A percentile compares a stretch with the other conserved stretches of the same genome.
Conservation (phyloP, 306 rosid genomes). For the Castanospermum australe region DNA sequence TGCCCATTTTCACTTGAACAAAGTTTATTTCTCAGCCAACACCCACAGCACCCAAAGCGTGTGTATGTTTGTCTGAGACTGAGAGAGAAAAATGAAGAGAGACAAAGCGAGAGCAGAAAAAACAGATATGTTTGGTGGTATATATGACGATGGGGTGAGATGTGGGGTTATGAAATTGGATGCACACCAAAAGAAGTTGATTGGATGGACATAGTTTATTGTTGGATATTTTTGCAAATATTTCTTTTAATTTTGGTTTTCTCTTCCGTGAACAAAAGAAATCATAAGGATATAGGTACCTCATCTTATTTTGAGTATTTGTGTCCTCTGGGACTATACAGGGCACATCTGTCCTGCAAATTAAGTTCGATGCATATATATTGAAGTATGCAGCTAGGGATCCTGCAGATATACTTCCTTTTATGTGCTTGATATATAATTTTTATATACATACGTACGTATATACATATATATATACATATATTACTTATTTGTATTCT, state of each 20-base stretch:
- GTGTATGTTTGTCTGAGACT: neutral
- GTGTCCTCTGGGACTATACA: constrained; percentile 31
- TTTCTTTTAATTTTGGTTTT: neutral
- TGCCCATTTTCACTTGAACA: constrained; percentile 58
- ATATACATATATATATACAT: neutral
- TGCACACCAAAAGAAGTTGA: constrained; percentile 57
- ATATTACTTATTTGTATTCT: too few relatives aligned
- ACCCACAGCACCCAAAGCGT: constrained; percentile 11
- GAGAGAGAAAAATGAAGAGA: constrained; percentile 15
- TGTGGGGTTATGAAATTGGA: constrained; percentile 57
- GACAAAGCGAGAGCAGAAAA: constrained; percentile 17
- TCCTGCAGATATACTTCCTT: neutral
- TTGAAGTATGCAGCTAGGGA: neutral
- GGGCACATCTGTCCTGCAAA: constrained; percentile 28
- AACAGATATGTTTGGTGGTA: constrained; percentile 47
- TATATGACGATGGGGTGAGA: constrained; percentile 54
- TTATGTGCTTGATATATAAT: neutral
- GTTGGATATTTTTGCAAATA: constrained; percentile 34
- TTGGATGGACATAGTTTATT: constrained; percentile 56
- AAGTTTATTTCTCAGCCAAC: constrained; percentile 16
- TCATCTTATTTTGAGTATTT: constrained; percentile 36
- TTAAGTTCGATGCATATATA: neutral
- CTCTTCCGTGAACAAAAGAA: neutral
- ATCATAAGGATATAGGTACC: constrained; percentile 24
- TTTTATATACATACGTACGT: neutral